phyloP scores from a whole-genome alignment of 2,329 filamentous ascomycete species.

The Diplodia seriata region DNA sequence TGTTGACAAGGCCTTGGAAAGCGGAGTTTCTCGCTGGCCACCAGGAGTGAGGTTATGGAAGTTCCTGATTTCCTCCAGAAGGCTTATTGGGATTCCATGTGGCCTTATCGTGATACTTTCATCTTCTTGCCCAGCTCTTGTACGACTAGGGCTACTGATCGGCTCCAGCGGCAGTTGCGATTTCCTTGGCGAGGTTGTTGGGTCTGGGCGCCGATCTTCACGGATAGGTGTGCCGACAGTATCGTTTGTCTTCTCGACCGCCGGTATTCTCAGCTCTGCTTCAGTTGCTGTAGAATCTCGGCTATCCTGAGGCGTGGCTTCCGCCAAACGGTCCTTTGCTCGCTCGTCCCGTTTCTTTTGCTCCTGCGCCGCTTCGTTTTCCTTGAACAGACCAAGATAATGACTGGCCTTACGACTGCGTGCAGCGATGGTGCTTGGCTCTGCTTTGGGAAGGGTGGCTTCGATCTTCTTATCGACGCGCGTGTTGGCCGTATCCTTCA shows the following conservation, averaged over 20 bases:
- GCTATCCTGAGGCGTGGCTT: constrained; percentile 2
- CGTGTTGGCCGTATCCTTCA: constrained; percentile 51
- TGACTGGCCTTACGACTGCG: constrained; percentile 71
- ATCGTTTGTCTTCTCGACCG: constrained; percentile 11
- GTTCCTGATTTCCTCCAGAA: constrained; percentile 65
- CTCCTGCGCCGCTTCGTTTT: constrained; percentile 63
- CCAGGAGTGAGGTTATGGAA: constrained; percentile 60
- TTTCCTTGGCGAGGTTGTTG: constrained; percentile 28
- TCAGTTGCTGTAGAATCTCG: constrained; percentile 17
- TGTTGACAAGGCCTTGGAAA: constrained; percentile 59
- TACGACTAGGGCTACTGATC: constrained; percentile 6
- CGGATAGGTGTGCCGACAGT: constrained; percentile 11
- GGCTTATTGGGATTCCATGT: constrained; percentile 52
- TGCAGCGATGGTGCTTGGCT: constrained; percentile 59
- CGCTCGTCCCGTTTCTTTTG: constrained; percentile 55
- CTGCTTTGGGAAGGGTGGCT: constrained; percentile 65
- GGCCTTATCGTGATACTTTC: not conserved
- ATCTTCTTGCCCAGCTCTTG: not conserved
- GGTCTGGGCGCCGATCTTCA: constrained; percentile 26
- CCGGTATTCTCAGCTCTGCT: not conserved
- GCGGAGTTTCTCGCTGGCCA: constrained; percentile 53
- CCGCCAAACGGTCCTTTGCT: constrained; percentile 41
- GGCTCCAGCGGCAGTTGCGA: constrained; percentile 15
- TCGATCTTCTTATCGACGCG: constrained; percentile 69
- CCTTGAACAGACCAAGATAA: constrained; percentile 69